Evolutionary conservation across 495 filamentous ascomycete species (phyloP).

Genomic region (Chlorociboria aeruginascens): DNA sequence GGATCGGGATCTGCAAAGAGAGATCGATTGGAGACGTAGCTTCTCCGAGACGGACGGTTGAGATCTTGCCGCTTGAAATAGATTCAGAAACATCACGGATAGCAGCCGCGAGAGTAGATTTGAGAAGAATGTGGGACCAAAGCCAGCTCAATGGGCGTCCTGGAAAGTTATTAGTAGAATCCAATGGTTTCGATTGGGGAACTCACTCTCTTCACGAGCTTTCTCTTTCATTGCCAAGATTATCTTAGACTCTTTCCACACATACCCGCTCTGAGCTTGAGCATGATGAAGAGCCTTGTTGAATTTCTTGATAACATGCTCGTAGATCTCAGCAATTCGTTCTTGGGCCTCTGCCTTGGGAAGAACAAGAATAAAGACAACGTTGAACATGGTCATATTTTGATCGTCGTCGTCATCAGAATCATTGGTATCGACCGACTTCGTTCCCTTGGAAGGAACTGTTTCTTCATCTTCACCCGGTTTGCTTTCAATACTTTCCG

Average conservation of each 20-base stretch:
- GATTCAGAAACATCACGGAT: constrained; percentile 71
- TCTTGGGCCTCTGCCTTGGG: constrained; percentile 63
- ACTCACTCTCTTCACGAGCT: constrained; percentile 61
- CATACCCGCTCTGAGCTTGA: constrained; percentile 76
- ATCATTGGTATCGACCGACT: background rate
- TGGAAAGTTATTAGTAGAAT: constrained; percentile 20
- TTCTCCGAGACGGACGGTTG: constrained; percentile 35
- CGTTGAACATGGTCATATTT: constrained; percentile 89
- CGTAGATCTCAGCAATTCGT: constrained; percentile 67
- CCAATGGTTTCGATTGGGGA: background rate
- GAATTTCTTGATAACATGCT: constrained; percentile 80
- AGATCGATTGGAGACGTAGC: constrained; percentile 41
- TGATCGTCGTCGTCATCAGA: constrained; percentile 26
- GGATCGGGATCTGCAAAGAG: constrained; percentile 76
- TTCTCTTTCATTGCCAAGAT: constrained; percentile 70
- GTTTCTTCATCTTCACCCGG: background rate
- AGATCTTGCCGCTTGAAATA: constrained; percentile 74
- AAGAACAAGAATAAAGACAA: constrained; percentile 81
- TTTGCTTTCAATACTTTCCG: constrained; percentile 4
- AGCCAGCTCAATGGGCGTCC: constrained; percentile 40
- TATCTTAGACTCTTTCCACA: constrained; percentile 72
- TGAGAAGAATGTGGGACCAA: constrained; percentile 58
- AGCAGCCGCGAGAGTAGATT: constrained; percentile 71
- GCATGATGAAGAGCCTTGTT: constrained; percentile 83
- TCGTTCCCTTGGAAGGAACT: too few species aligned